These are phyloP conservation scores for Serendipita sp. DNA, from an alignment of 768 basidiomycete genomes.

Conservation along the genomic window DNA sequence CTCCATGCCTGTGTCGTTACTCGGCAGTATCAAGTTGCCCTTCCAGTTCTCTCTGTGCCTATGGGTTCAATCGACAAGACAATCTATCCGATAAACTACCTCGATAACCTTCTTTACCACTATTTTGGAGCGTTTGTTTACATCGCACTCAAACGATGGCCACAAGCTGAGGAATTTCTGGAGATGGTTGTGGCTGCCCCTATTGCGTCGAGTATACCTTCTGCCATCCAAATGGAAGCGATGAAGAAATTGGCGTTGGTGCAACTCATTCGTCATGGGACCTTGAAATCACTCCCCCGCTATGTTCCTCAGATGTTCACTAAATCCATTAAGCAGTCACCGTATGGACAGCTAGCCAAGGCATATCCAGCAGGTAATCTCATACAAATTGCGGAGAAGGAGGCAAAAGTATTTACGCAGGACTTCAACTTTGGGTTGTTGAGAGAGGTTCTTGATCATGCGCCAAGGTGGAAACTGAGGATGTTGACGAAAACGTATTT, in stretches of 20 bases:
- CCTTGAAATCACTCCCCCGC: slow-evolving; percentile 40
- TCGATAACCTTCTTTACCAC: slow-evolving; percentile 72
- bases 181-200: slow-evolving; percentile 61
- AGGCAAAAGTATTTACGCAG: slow-evolving; percentile 36
- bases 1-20: slow-evolving; percentile 40
- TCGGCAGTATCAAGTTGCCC: slow-evolving; percentile 35
- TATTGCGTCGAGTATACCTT: slow-evolving; percentile 28
- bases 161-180: slow-evolving; percentile 56
- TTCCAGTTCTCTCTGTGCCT: slow-evolving; percentile 43
- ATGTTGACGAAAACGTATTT: slow-evolving; percentile 72
- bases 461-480: slow-evolving; percentile 62
- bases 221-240: slow-evolving; percentile 69
- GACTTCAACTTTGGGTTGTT: slow-evolving; percentile 63
- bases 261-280: slow-evolving; percentile 61
- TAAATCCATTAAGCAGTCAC: slow-evolving; percentile 47
- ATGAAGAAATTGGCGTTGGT: slow-evolving; percentile 68
- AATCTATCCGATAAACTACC: slow-evolving; percentile 43
- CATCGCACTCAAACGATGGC: slow-evolving; percentile 43
- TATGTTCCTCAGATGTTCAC: slow-evolving; percentile 45
- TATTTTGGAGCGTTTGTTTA: slow-evolving; percentile 63
- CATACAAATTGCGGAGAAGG: slow-evolving; percentile 34
- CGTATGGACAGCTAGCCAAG: slow-evolving; percentile 46
- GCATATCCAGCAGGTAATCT: slow-evolving; percentile 43
- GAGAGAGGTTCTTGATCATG: slow-evolving; percentile 44
- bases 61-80: slow-evolving; percentile 46